These are phyloP conservation scores for Tothia fuscella DNA, from an alignment of 2,329 filamentous ascomycete genomes.

Conservation along the genomic window DNA sequence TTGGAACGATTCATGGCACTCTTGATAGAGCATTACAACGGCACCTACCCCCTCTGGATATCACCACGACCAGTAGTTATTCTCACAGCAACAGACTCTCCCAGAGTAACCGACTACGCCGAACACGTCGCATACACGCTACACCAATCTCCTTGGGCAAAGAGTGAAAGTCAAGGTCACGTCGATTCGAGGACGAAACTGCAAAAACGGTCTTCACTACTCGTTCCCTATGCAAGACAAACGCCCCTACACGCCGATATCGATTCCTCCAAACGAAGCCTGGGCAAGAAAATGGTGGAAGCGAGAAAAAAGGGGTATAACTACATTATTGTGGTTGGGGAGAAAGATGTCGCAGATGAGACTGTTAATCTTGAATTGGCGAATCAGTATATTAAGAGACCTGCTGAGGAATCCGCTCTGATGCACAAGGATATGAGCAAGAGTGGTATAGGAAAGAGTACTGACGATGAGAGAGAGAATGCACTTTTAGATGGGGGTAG, in stretches of 20 bases:
- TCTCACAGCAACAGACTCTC: slow-evolving; percentile 53
- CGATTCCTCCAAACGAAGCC: slow-evolving; percentile 11
- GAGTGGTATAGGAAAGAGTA: too few relatives aligned
- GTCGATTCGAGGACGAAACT: neutral
- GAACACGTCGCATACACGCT: slow-evolving; percentile 12
- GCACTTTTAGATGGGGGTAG: too few relatives aligned
- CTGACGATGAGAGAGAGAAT: too few relatives aligned
- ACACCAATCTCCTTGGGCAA: slow-evolving; percentile 13
- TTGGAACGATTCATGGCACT: slow-evolving; percentile 77
- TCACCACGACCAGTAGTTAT: slow-evolving; percentile 68
- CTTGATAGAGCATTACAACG: slow-evolving; percentile 70
- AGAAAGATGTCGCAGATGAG: slow-evolving; percentile 46
- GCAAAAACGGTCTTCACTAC: neutral
- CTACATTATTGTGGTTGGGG: slow-evolving; percentile 60
- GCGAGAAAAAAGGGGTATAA: slow-evolving; percentile 64
- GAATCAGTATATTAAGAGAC: slow-evolving; percentile 4
- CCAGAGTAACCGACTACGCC: slow-evolving; percentile 22
- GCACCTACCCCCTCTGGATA: slow-evolving; percentile 79
- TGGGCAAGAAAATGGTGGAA: slow-evolving; percentile 54
- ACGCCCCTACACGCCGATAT: slow-evolving; percentile 10
- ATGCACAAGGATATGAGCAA: too few relatives aligned
- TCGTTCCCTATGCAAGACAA: neutral
- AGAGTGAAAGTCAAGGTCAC: neutral
- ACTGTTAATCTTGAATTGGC: slow-evolving; percentile 35
- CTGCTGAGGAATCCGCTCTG: too few relatives aligned